Evolutionary conservation across 352 stramenopile species (phyloP).

Genomic region (Stramenopiles sp.): DNA sequence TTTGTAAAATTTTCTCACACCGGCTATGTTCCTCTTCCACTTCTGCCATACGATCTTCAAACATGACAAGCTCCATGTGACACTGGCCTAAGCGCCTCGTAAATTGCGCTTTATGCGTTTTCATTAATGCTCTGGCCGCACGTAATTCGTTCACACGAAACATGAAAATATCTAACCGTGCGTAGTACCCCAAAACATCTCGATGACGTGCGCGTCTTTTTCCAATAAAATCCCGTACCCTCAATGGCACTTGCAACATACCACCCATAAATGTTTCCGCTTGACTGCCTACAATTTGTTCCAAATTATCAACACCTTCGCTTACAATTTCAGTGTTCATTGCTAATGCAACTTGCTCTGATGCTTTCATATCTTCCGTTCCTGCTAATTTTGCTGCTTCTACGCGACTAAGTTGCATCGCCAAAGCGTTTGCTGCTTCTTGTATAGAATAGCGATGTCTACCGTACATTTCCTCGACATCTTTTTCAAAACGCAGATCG

Average conservation of each 20-base stretch:
- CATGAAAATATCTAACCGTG: neutral
- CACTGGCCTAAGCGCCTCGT: neutral
- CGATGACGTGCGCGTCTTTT: neutral
- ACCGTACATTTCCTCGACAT: neutral
- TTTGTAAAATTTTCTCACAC: neutral
- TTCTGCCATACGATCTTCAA: neutral
- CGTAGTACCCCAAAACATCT: neutral
- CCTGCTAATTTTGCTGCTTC: neutral
- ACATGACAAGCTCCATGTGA: neutral
- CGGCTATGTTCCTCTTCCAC: neutral
- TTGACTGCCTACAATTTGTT: neutral
- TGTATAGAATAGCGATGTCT: neutral
- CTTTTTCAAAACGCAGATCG: neutral
- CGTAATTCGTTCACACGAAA: neutral
- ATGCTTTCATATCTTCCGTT: neutral
- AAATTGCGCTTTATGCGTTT: neutral
- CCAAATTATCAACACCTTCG: neutral
- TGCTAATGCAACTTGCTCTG: neutral
- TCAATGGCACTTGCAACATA: neutral
- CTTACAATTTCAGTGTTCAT: neutral
- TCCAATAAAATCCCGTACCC: neutral
- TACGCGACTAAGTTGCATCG: neutral
- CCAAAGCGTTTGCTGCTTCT: neutral
- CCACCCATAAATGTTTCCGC: neutral
- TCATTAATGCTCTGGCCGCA: neutral